A percentile compares a stretch with the other conserved stretches of the same genome.
These are phyloP conservation scores for Populus deltoides DNA, from an alignment of 345 rosid genomes.

Conservation along the genomic window DNA sequence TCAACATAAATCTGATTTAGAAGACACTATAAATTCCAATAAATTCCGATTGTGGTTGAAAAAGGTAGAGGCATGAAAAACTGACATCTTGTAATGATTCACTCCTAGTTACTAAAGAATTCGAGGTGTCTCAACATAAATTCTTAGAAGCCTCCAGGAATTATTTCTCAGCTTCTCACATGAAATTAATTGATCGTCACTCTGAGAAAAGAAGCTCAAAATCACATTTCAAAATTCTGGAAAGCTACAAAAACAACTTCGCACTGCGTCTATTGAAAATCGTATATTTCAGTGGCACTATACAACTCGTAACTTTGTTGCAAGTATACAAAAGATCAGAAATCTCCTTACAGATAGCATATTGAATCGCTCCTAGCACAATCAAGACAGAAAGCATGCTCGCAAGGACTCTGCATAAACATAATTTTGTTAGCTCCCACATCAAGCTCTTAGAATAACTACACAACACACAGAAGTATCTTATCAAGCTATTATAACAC, in stretches of 20 bases:
- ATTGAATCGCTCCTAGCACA: slow-evolving; percentile 95
- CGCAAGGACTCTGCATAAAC: slow-evolving; percentile 81
- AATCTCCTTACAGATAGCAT: slow-evolving; percentile 78
- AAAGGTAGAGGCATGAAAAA: not conserved
- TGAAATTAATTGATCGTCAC: not conserved
- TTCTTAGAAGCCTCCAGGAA: not conserved
- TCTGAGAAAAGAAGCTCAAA: not conserved
- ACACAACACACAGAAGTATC: not conserved
- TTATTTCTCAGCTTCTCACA: not conserved
- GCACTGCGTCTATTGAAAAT: not conserved
- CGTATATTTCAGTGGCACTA: not conserved
- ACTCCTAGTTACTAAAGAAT: not conserved
- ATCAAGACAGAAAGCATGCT: slow-evolving; percentile 88
- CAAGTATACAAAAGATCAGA: slow-evolving; percentile 13
- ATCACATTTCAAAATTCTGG: not conserved
- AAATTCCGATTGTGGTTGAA: no score
- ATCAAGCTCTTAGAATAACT: not conserved
- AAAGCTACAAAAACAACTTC: not conserved
- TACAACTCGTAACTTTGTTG: not conserved
- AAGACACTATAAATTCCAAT: not conserved
- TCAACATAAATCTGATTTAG: not conserved
- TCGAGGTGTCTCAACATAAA: not conserved
- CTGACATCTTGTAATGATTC: not conserved
- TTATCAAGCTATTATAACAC: not conserved
- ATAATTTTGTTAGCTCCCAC: no score